Conservation (phyloP, 23 red algal genomes). For the Cyanidioschyzon merolae region DNA sequence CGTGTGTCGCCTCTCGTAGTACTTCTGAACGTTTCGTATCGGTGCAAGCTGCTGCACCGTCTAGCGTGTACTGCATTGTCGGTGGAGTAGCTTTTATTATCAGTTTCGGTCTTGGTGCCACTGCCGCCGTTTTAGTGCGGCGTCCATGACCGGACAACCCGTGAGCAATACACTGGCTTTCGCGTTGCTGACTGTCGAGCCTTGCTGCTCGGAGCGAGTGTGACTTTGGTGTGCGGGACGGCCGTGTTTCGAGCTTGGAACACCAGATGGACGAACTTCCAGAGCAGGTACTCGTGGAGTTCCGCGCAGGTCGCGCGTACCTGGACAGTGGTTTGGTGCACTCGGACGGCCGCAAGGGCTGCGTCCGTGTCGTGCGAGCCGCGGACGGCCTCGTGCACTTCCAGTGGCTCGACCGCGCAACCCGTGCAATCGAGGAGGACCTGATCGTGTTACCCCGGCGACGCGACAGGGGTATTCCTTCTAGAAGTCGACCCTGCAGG, state of each 20-base stretch:
- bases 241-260: no score
- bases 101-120: background rate
- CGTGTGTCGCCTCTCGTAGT: no score
- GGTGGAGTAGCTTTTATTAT: background rate
- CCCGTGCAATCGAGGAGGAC: background rate
- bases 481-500: no score
- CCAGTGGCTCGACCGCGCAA: background rate
- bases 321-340: background rate
- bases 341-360: background rate
- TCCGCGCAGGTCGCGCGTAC: background rate
- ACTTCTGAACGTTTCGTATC: no score
- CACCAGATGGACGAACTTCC: background rate
- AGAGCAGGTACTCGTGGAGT: background rate
- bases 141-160: background rate
- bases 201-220: no score
- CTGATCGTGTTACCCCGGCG: conserved; percentile 11
- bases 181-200: background rate
- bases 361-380: background rate
- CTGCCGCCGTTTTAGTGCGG: background rate
- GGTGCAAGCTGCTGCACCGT: no score
- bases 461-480: no score
- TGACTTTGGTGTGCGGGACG: no score
- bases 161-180: background rate
- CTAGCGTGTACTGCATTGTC: no score
- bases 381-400: background rate